phyloP scores from a whole-genome alignment of 2,329 filamentous ascomycete genomes.

The Calonectria ilicicola region DNA sequence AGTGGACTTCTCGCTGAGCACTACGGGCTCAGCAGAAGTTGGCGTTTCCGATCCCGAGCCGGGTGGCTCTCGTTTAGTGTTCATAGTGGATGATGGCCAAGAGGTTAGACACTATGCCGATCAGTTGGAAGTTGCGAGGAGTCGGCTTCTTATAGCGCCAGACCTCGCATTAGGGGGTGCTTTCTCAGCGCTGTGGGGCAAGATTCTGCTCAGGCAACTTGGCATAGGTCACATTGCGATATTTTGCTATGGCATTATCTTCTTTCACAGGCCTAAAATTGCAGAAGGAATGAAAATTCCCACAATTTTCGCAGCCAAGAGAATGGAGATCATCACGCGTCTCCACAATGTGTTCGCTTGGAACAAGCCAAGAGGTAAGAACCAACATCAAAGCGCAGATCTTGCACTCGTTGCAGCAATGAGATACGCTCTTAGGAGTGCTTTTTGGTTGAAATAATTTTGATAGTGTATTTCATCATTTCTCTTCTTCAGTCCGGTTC shows the following conservation, averaged over 20 bases:
- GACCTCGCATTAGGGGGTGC: not conserved
- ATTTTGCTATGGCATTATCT: not conserved
- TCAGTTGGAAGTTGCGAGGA: not conserved
- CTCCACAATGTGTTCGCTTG: not conserved
- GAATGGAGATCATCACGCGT: not conserved
- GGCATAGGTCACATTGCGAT: not conserved
- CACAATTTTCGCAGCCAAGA: conserved; percentile 31
- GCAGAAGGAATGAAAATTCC: not conserved
- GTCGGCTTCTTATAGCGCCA: not conserved
- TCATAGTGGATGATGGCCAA: not conserved
- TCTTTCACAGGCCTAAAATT: not conserved
- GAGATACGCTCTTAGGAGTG: no score
- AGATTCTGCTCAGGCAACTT: not conserved
- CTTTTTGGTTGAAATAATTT: no score
- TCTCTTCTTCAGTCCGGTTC: not conserved
- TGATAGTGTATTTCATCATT: not conserved
- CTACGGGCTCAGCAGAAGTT: not conserved
- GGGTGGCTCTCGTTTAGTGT: not conserved
- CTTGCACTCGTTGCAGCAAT: not conserved
- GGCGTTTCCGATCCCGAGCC: not conserved
- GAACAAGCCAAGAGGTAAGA: not conserved
- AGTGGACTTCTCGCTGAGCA: not conserved
- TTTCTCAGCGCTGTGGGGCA: not conserved
- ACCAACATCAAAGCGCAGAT: not conserved
- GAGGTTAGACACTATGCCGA: not conserved